These are phyloP conservation scores for Diplodia sapinea DNA, from an alignment of 2,329 filamentous ascomycete genomes.

Conservation along the genomic window DNA sequence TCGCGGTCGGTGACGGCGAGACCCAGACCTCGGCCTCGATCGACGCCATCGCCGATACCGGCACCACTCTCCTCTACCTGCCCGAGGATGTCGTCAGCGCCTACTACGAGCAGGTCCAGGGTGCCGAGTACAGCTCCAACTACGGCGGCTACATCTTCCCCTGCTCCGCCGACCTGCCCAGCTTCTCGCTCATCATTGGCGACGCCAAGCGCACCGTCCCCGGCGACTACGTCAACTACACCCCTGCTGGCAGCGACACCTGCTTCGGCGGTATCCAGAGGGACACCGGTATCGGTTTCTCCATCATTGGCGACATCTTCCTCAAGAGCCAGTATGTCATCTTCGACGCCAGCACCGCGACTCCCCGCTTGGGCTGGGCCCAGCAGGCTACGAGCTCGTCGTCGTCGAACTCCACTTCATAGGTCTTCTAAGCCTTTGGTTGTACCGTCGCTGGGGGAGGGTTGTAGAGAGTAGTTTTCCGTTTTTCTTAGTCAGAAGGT, in stretches of 20 bases:
- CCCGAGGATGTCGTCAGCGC: conserved; percentile 59
- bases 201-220: conserved; percentile 59
- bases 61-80: conserved; percentile 70
- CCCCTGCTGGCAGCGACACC: conserved; percentile 49
- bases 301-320: conserved; percentile 79
- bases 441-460: too few species aligned
- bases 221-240: conserved; percentile 62
- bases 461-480: too few species aligned
- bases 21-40: conserved; percentile 50
- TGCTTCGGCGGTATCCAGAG: conserved; percentile 82
- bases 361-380: conserved; percentile 49
- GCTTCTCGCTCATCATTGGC: conserved; percentile 59
- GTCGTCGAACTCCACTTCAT: neutral
- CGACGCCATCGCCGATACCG: conserved; percentile 70
- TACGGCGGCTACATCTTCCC: conserved; percentile 63
- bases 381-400: conserved; percentile 12
- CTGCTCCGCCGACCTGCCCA: conserved; percentile 58
- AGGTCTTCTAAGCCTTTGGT: neutral
- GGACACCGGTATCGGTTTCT: conserved; percentile 61
- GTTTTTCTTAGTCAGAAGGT: neutral
- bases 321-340: conserved; percentile 77
- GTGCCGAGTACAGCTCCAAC: conserved; percentile 56
- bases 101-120: conserved; percentile 66
- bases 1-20: conserved; percentile 56
- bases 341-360: conserved; percentile 61